phyloP scores from a whole-genome alignment of 495 filamentous ascomycete genomes.

The Tuber melanosporum region DNA sequence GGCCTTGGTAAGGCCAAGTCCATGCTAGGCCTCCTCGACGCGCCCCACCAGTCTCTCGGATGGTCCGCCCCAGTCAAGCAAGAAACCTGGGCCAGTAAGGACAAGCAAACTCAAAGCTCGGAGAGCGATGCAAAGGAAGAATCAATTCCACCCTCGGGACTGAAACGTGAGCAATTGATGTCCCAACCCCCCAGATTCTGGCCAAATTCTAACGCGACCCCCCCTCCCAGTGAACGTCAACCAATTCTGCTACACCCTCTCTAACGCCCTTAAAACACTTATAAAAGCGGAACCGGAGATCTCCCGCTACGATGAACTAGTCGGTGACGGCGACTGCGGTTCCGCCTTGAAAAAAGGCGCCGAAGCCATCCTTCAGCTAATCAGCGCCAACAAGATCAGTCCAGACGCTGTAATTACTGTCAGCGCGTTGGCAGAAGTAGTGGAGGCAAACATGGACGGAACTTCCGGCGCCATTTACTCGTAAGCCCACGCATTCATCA shows the following conservation, averaged over 20 bases:
- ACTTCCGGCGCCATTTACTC: constrained; percentile 92
- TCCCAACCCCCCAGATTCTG: neutral
- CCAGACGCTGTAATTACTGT: constrained; percentile 68
- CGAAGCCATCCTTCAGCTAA: constrained; percentile 67
- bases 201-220: constrained; percentile 9
- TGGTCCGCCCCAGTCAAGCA: constrained; percentile 67
- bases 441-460: constrained; percentile 92
- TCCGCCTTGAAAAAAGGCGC: constrained; percentile 84
- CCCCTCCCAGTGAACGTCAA: constrained; percentile 52
- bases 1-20: constrained; percentile 66
- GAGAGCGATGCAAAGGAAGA: constrained; percentile 45
- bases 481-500: constrained; percentile 12
- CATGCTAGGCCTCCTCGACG: constrained; percentile 82
- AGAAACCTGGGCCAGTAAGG: constrained; percentile 53
- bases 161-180: constrained; percentile 51
- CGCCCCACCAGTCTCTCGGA: constrained; percentile 73
- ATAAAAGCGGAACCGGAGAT: constrained; percentile 75
- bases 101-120: constrained; percentile 45
- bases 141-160: constrained; percentile 57
- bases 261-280: constrained; percentile 61
- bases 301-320: constrained; percentile 82
- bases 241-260: constrained; percentile 55
- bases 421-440: constrained; percentile 65
- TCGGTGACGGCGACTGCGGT: constrained; percentile 95
- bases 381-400: constrained; percentile 52